A percentile compares a stretch with the other conserved stretches of the same genome.
These are phyloP conservation scores for Penicillium cinerascens DNA, from an alignment of 495 filamentous ascomycete genomes.

Conservation along the genomic window DNA sequence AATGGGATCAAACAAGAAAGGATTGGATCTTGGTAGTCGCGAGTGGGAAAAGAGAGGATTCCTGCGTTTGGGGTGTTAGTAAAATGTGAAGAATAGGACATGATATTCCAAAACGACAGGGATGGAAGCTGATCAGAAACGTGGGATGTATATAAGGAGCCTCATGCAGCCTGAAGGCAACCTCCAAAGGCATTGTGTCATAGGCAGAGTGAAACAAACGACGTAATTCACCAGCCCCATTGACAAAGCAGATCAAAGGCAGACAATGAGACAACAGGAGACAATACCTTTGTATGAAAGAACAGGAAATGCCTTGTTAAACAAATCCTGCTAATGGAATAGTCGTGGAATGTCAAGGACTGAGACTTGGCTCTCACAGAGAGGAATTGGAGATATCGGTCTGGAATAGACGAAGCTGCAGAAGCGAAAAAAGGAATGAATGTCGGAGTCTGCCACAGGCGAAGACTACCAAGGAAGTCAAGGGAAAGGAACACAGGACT, in stretches of 20 bases:
- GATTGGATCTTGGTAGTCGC: constrained; percentile 23
- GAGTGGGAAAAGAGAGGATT: constrained; percentile 11
- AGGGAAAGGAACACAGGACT: constrained; percentile 38
- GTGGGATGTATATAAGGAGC: background rate
- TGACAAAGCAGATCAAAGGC: background rate
- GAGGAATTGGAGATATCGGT: background rate
- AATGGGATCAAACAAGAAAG: constrained; percentile 25
- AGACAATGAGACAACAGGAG: background rate
- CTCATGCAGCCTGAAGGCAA: background rate
- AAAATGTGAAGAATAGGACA: background rate
- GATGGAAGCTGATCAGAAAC: background rate
- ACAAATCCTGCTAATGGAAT: constrained; percentile 11
- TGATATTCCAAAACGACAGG: background rate
- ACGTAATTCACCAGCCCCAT: background rate
- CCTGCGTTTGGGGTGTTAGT: constrained; percentile 8
- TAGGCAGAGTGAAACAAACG: background rate
- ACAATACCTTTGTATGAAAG: constrained; percentile 22
- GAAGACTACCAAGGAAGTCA: constrained; percentile 22
- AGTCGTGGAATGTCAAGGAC: background rate
- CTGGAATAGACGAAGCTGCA: constrained; percentile 4
- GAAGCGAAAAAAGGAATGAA: constrained; percentile 27
- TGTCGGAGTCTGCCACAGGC: constrained; percentile 37
- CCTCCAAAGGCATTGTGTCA: constrained; percentile 2
- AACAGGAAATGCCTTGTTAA: constrained; percentile 2
- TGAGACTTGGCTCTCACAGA: background rate